Evolutionary conservation across 345 rosid genomes (phyloP).

Genomic region (Bruguiera gymnorhiza): DNA sequence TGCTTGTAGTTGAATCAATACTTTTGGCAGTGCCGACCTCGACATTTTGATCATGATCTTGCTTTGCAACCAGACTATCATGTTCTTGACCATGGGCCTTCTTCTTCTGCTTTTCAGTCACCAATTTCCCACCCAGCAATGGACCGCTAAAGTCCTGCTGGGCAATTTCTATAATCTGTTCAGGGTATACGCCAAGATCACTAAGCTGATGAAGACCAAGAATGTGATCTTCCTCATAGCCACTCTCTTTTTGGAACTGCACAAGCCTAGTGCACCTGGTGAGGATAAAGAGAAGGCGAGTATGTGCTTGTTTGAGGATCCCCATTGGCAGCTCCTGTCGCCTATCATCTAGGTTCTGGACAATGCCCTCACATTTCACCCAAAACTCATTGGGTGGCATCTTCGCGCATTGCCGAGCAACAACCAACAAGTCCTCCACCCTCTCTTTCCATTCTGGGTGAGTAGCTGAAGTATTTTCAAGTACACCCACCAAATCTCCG

Average conservation of each 20-base stretch:
- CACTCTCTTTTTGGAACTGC: slow-evolving; percentile 92
- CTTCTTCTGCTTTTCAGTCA: slow-evolving; percentile 42
- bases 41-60: slow-evolving; percentile 36
- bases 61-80: slow-evolving; percentile 26
- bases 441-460: slow-evolving; percentile 69
- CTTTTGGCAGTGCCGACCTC: slow-evolving; percentile 74
- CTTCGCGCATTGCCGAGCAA: slow-evolving; percentile 72
- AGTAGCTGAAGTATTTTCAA: slow-evolving; percentile 59
- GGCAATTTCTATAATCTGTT: slow-evolving; percentile 57
- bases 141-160: slow-evolving; percentile 52
- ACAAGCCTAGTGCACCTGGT: slow-evolving; percentile 95
- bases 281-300: slow-evolving; percentile 88
- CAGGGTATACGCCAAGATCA: slow-evolving; percentile 89
- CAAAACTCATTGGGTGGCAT: slow-evolving; percentile 86
- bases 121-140: slow-evolving; percentile 36
- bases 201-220: slow-evolving; percentile 78
- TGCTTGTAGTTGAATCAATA: slow-evolving; percentile 67
- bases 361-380: slow-evolving; percentile 84
- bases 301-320: slow-evolving; percentile 82
- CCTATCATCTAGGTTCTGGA: slow-evolving; percentile 78
- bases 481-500: slow-evolving; percentile 77
- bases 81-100: slow-evolving; percentile 38
- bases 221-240: slow-evolving; percentile 71
- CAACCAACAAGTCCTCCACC: slow-evolving; percentile 79
- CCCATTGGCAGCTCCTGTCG: slow-evolving; percentile 97